Evolutionary conservation across 2,329 filamentous ascomycete species (phyloP).

Genomic region (Thielaviopsis ethacetica): DNA sequence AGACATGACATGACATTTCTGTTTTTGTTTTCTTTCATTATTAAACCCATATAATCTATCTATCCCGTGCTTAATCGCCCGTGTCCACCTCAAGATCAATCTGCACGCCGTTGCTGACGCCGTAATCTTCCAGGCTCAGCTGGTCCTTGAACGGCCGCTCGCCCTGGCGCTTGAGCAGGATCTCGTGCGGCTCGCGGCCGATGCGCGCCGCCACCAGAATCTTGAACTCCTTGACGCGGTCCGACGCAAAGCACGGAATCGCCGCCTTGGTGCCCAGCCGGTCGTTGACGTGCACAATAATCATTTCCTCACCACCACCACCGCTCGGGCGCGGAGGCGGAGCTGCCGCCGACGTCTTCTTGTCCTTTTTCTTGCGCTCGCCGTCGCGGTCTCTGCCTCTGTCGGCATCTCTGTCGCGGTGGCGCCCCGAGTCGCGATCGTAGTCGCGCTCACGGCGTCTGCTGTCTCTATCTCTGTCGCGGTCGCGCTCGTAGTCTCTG

Average conservation of each 20-base stretch:
- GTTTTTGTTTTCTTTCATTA: too few relatives aligned
- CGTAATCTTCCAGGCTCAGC: conserved; percentile 77
- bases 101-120: conserved; percentile 78
- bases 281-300: conserved; percentile 87
- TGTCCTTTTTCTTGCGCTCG: conserved; percentile 21
- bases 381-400: conserved; percentile 18
- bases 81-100: conserved; percentile 46
- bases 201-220: conserved; percentile 80
- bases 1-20: too few relatives aligned
- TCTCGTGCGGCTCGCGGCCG: conserved; percentile 77
- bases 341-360: conserved; percentile 17
- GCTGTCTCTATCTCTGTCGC: conserved; percentile 9
- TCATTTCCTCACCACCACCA: conserved; percentile 55
- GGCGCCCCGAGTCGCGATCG: conserved; percentile 9
- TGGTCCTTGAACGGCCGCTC: conserved; percentile 89
- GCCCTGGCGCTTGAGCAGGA: conserved; percentile 79
- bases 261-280: conserved; percentile 90
- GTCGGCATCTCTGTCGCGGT: conserved; percentile 10
- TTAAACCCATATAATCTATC: background rate
- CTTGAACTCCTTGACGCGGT: conserved; percentile 77
- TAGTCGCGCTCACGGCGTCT: conserved; percentile 14
- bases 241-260: conserved; percentile 74
- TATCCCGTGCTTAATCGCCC: conserved; percentile 29
- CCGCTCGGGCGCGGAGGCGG: conserved; percentile 13
- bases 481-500: background rate